Conservation (phyloP, 2,329 filamentous ascomycete genomes). For the Aspergillus costaricaensis region DNA sequence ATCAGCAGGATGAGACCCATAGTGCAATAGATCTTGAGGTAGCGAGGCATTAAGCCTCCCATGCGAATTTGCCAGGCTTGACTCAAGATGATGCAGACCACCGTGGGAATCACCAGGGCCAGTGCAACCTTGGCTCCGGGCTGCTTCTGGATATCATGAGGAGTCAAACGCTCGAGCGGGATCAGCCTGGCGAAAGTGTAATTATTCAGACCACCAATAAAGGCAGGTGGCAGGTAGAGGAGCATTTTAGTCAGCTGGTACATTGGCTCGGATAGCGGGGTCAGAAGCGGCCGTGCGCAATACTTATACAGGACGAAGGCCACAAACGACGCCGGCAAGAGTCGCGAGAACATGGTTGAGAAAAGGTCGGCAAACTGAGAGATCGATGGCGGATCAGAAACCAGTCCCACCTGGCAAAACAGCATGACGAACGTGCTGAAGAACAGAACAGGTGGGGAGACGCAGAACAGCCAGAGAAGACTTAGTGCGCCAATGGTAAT, state of each 20-base stretch:
- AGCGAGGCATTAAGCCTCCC: conserved; percentile 76
- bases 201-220: conserved; percentile 89
- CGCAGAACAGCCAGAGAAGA: conserved; percentile 77
- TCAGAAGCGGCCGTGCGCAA: conserved; percentile 72
- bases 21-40: conserved; percentile 74
- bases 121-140: conserved; percentile 85
- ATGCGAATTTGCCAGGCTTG: conserved; percentile 86
- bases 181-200: conserved; percentile 88
- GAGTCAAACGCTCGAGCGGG: conserved; percentile 87
- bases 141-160: conserved; percentile 83
- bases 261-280: conserved; percentile 61
- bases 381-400: conserved; percentile 78
- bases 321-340: conserved; percentile 83
- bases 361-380: conserved; percentile 69
- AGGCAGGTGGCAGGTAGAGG: conserved; percentile 85
- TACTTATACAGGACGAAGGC: conserved; percentile 86
- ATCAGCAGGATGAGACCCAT: conserved; percentile 69
- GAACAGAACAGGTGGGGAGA: conserved; percentile 78
- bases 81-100: conserved; percentile 67
- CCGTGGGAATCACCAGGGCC: conserved; percentile 70
- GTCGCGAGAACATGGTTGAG: conserved; percentile 75
- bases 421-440: conserved; percentile 77
- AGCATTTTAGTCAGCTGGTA: conserved; percentile 83
- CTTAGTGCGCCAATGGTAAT: conserved; percentile 79
- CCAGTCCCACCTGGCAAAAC: conserved; percentile 88